A percentile compares a stretch with the other conserved stretches of the same genome.
Conservation (phyloP, 257 asterid genomes). For the Ligustrum vulgare region DNA sequence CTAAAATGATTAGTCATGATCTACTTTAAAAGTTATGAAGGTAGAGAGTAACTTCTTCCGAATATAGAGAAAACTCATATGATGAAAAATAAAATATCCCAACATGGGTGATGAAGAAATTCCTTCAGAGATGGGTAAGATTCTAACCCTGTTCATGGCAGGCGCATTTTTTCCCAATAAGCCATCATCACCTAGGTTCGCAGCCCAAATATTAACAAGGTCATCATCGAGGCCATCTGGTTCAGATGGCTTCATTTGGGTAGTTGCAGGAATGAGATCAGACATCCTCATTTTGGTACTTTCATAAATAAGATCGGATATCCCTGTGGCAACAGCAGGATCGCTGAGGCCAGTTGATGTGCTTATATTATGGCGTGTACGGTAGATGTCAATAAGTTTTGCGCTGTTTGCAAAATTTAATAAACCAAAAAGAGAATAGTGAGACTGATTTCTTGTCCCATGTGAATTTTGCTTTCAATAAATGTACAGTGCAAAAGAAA, state of each 20-base stretch:
- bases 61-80: neutral
- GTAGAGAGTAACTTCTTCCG: neutral
- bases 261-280: slow-evolving; percentile 78
- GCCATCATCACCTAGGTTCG: slow-evolving; percentile 93
- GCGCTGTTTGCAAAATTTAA: slow-evolving; percentile 54
- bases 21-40: neutral
- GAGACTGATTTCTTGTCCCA: slow-evolving; percentile 27
- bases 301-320: slow-evolving; percentile 95
- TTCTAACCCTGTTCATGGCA: slow-evolving; percentile 91
- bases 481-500: slow-evolving; percentile 6
- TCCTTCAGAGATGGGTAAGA: slow-evolving; percentile 8
- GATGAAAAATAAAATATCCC: neutral
- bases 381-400: slow-evolving; percentile 90
- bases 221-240: slow-evolving; percentile 89
- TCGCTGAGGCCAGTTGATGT: slow-evolving; percentile 91
- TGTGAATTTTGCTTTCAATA: slow-evolving; percentile 17
- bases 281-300: slow-evolving; percentile 69
- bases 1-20: neutral
- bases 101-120: neutral
- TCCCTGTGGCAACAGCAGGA: slow-evolving; percentile 97
- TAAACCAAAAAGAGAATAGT: slow-evolving; percentile 19
- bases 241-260: slow-evolving; percentile 57
- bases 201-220: slow-evolving; percentile 97
- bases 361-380: slow-evolving; percentile 95
- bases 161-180: slow-evolving; percentile 65